These are phyloP conservation scores for Saitozyma podzolica DNA, from an alignment of 768 basidiomycete species.

Conservation along the genomic window DNA sequence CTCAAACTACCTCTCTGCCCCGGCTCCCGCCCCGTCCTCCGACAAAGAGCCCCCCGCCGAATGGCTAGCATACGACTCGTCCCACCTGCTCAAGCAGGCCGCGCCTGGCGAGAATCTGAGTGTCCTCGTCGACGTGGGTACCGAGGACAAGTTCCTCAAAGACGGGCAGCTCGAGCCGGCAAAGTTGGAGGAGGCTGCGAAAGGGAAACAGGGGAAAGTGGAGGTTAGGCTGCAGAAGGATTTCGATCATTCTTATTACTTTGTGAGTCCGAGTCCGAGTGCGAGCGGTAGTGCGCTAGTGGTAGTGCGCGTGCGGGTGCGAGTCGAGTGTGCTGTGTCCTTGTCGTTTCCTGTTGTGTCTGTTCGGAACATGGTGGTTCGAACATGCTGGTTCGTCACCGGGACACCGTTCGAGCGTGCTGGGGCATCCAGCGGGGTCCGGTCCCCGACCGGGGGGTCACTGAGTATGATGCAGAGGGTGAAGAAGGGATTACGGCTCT, in stretches of 20 bases:
- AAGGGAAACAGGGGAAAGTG: slow-evolving; percentile 73
- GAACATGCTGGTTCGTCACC: too few relatives aligned
- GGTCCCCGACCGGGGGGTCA: background rate
- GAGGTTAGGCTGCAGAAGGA: slow-evolving; percentile 75
- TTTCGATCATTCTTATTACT: slow-evolving; percentile 79
- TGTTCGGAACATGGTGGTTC: too few relatives aligned
- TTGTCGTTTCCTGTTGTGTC: too few relatives aligned
- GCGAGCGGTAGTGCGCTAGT: too few relatives aligned
- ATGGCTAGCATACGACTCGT: slow-evolving; percentile 80
- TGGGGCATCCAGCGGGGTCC: background rate
- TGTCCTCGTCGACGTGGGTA: slow-evolving; percentile 76
- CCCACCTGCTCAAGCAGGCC: slow-evolving; percentile 69
- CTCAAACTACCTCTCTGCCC: slow-evolving; percentile 67
- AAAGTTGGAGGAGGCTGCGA: slow-evolving; percentile 73
- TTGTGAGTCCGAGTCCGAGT: slow-evolving; percentile 59
- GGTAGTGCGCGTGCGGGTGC: too few relatives aligned
- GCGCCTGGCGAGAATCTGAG: slow-evolving; percentile 61
- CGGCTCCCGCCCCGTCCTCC: slow-evolving; percentile 4
- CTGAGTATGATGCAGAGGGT: background rate
- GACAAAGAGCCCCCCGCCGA: slow-evolving; percentile 63
- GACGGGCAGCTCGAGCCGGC: slow-evolving; percentile 87
- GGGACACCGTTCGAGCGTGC: background rate
- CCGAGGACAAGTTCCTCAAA: slow-evolving; percentile 74
- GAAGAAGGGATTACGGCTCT: background rate
- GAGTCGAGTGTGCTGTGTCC: too few relatives aligned